Percentiles rank a stretch among this genome's conserved stretches.
phyloP scores from a whole-genome alignment of 176 grass and related monocot genomes.

The Musa beccarii region DNA sequence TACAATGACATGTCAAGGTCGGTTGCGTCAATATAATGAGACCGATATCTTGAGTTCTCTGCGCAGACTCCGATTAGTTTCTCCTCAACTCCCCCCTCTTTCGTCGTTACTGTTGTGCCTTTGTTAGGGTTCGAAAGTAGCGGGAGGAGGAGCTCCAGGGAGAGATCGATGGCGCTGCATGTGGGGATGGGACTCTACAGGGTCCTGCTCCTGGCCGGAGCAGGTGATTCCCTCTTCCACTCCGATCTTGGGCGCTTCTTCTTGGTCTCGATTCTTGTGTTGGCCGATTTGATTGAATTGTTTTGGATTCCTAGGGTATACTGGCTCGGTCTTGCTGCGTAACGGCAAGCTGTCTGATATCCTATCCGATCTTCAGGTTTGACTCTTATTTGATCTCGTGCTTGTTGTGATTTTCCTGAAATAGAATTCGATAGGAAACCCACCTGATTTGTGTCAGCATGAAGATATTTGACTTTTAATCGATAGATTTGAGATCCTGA shows the following conservation, averaged over 20 bases:
- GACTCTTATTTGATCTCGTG: background rate
- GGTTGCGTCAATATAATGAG: background rate
- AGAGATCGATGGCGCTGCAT: conserved; percentile 63
- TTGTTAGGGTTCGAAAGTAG: background rate
- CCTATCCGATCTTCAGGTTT: conserved; percentile 74
- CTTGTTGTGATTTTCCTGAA: background rate
- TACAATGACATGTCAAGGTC: no score
- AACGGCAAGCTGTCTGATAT: conserved; percentile 76
- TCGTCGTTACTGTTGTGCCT: background rate
- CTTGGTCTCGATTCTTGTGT: background rate
- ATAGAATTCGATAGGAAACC: background rate
- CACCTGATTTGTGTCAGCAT: background rate
- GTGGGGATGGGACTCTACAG: conserved; percentile 60
- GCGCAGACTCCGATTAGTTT: background rate
- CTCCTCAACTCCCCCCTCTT: background rate
- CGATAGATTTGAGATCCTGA: background rate
- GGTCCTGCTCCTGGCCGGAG: conserved; percentile 52
- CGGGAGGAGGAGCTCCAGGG: background rate
- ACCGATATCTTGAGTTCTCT: background rate
- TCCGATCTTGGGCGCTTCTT: background rate
- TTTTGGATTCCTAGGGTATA: conserved; percentile 28
- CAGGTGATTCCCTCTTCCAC: conserved; percentile 27
- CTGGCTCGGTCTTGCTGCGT: conserved; percentile 65
- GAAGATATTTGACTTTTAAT: background rate
- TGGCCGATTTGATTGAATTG: background rate